A percentile compares a stretch with the other conserved stretches of the same genome.
Conservation (phyloP, 805 yeast species). For the Candida hispaniensis region DNA sequence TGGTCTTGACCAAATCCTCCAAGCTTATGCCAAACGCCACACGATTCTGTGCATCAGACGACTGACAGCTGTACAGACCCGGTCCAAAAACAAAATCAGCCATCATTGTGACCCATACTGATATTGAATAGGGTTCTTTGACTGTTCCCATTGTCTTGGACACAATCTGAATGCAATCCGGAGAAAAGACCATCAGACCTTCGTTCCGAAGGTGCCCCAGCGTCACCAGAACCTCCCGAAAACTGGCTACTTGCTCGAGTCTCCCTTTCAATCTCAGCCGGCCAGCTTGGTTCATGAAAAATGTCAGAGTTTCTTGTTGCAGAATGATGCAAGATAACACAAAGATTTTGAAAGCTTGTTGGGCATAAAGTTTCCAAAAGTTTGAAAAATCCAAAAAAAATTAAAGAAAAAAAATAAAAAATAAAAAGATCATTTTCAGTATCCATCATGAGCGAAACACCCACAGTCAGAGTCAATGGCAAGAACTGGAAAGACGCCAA, state of each 20-base stretch:
- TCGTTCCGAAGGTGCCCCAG: slow-evolving; percentile 4
- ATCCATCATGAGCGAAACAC: slow-evolving; percentile 6
- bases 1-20: no score
- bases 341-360: neutral
- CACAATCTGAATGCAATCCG: slow-evolving; percentile 3
- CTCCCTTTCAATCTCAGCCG: slow-evolving; percentile 8
- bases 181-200: slow-evolving; percentile 4
- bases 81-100: slow-evolving; percentile 4
- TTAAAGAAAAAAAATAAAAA: slow-evolving; percentile 8
- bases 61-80: slow-evolving; percentile 5
- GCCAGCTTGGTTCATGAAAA: no score
- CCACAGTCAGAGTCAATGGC: slow-evolving; percentile 26
- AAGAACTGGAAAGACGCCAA: slow-evolving; percentile 31
- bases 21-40: no score
- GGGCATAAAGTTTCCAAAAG: slow-evolving; percentile 1
- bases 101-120: slow-evolving; percentile 2
- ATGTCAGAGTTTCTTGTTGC: no score
- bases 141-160: slow-evolving; percentile 4
- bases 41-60: no score
- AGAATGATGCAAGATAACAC: neutral
- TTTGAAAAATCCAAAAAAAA: neutral
- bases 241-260: slow-evolving; percentile 4
- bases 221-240: slow-evolving; percentile 3
- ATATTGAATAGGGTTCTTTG: slow-evolving; percentile 9
- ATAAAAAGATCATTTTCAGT: neutral